Evolutionary conservation across 208 protist genomes (phyloP).

Genomic region (Trypanosoma caninum): DNA sequence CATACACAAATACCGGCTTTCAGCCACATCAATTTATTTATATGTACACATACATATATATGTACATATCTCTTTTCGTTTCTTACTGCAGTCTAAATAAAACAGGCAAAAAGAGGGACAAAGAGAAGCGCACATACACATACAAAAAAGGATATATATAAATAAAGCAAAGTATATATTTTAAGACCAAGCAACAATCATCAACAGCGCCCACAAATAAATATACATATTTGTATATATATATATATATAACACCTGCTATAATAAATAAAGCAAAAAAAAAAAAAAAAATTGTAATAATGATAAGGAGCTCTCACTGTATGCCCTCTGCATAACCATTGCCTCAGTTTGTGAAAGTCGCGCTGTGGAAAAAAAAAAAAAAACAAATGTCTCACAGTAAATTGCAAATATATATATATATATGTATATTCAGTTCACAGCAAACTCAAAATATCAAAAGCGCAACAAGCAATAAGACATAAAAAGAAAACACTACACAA

Average conservation of each 20-base stretch:
- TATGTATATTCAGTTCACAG: too few species aligned
- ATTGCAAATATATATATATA: too few species aligned
- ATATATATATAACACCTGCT: conserved; percentile 9
- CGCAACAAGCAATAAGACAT: background rate
- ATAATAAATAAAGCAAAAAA: conserved; percentile 3
- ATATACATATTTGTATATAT: background rate
- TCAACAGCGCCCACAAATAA: conserved; percentile 10
- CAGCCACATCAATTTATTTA: background rate
- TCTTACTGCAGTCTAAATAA: background rate
- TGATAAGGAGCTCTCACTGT: too few species aligned
- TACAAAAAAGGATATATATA: conserved; percentile 4
- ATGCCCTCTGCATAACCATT: too few species aligned
- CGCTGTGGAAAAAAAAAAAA: too few species aligned
- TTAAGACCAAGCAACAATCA: too few species aligned
- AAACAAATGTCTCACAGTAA: too few species aligned
- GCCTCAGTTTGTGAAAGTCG: too few species aligned
- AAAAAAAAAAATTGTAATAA: background rate
- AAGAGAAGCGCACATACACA: background rate
- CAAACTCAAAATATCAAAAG: background rate
- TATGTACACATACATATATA: too few species aligned
- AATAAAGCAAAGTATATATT: background rate
- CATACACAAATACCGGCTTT: background rate
- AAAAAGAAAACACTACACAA: background rate
- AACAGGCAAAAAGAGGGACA: conserved; percentile 1
- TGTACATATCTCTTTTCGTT: background rate